Conservation (phyloP, 495 filamentous ascomycete species). For the Penicillium turbatum region DNA sequence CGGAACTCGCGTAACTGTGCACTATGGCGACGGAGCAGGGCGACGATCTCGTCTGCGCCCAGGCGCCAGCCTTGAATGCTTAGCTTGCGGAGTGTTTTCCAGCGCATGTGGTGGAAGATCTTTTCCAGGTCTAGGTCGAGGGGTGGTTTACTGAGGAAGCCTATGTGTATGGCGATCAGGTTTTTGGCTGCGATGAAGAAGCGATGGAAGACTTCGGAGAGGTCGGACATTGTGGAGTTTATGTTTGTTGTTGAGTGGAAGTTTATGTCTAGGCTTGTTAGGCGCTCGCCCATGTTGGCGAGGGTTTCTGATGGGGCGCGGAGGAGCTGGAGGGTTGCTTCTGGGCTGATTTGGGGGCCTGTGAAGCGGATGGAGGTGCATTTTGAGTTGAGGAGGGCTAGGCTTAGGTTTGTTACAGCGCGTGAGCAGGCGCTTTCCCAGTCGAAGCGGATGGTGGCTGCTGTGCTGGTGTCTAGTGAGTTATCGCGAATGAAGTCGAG, state of each 20-base stretch:
- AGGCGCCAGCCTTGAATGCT: slow-evolving; percentile 64
- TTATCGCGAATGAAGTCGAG: slow-evolving; percentile 37
- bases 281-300: slow-evolving; percentile 47
- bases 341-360: slow-evolving; percentile 60
- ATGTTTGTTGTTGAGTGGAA: slow-evolving; percentile 57
- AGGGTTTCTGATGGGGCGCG: slow-evolving; percentile 44
- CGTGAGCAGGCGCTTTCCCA: slow-evolving; percentile 63
- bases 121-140: slow-evolving; percentile 53
- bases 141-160: slow-evolving; percentile 55
- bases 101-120: slow-evolving; percentile 59
- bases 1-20: slow-evolving; percentile 54
- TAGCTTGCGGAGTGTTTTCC: slow-evolving; percentile 58
- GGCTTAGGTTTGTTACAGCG: slow-evolving; percentile 53
- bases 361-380: slow-evolving; percentile 58
- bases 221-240: slow-evolving; percentile 48
- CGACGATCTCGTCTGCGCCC: slow-evolving; percentile 54
- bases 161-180: slow-evolving; percentile 61
- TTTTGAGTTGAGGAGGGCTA: slow-evolving; percentile 51
- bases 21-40: slow-evolving; percentile 52
- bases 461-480: not conserved
- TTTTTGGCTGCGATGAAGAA: slow-evolving; percentile 57
- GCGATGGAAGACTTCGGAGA: slow-evolving; percentile 52
- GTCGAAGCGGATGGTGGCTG: slow-evolving; percentile 40
- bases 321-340: slow-evolving; percentile 50
- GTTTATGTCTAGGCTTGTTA: slow-evolving; percentile 56